Conservation (phyloP, 805 yeast species). For the Candida xyloterini region DNA sequence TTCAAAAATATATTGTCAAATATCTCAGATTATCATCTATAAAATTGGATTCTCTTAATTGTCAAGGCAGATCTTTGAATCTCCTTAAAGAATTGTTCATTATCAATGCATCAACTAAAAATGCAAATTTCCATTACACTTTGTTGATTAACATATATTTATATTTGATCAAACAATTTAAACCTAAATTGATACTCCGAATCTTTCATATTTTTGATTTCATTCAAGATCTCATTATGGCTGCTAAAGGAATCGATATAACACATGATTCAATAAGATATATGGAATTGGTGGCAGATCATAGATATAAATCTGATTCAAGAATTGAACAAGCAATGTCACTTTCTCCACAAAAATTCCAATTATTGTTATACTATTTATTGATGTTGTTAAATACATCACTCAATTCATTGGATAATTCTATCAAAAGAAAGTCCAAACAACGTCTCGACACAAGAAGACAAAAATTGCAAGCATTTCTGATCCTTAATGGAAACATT, state of each 20-base stretch:
- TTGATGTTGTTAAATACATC: constrained; percentile 7
- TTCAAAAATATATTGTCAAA: constrained; percentile 10
- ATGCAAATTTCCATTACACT: constrained; percentile 5
- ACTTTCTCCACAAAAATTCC: constrained; percentile 11
- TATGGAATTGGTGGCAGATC: constrained; percentile 11
- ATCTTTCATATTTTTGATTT: constrained; percentile 12
- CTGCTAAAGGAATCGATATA: constrained; percentile 2
- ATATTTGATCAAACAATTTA: constrained; percentile 4
- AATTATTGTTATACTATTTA: constrained; percentile 13
- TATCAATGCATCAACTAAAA: constrained; percentile 2
- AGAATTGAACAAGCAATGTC: constrained; percentile 5
- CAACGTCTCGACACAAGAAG: constrained; percentile 4
- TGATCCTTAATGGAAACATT: constrained; percentile 17
- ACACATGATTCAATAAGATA: constrained; percentile 8
- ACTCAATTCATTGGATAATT: constrained; percentile 3
- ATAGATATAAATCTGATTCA: constrained; percentile 3
- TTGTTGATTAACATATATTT: constrained; percentile 8
- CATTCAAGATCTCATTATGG: constrained; percentile 15
- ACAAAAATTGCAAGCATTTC: constrained; percentile 16
- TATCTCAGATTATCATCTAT: constrained; percentile 1
- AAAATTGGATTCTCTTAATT: constrained; percentile 6
- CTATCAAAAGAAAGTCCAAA: constrained; percentile 5
- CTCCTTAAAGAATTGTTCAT: constrained; percentile 6
- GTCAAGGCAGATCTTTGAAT: constrained; percentile 6
- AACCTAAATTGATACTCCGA: constrained; percentile 2